Base-by-base conservation (phyloP, 441 rosid species). In the Pelargonium myrrhifolium region DNA sequence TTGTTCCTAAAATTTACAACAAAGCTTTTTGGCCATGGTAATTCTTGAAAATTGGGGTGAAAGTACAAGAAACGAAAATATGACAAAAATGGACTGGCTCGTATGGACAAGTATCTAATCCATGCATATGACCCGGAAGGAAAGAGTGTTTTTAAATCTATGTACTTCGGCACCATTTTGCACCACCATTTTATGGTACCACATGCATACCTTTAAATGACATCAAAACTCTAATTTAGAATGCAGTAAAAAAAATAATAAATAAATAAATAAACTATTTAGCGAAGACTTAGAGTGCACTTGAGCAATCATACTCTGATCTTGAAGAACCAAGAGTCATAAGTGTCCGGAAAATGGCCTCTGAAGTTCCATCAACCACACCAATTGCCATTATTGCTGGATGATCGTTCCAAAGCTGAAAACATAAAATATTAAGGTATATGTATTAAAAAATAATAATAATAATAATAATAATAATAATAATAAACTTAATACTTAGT, bases 381-480 rank as follows among this genome's bases (percentile, higher is more conserved):
- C 99, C 94, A 70, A 94, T 97, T 1, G 96, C 98, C 98, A 94
- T 94, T 68, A 92, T 79, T 71, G 97, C 99, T 1, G 96, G 92
- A 70, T 89, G 82, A 80, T 88, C 88, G 74, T 88, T 93, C 98
- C 99, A 92, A 62, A 78, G 82, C 98, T 92, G 82, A 71, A n/a
- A 49, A 62, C n/a, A 49, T 1, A 14, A 49, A 49, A 49, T 20
- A n/a, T 14, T 49, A 49, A 14, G 21, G 18, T 17, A 49, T 49
- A n/a, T 45, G 17, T 24, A 20, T 49, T 69, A 60, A n/a, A n/a
- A n/a, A n/a, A n/a, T n/a, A n/a, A n/a, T n/a, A n/a, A n/a, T n/a
- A n/a, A n/a, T n/a, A n/a, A n/a, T n/a, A n/a, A n/a, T n/a, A n/a
- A n/a, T n/a, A n/a, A n/a, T n/a, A n/a, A n/a, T n/a, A n/a, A n/a